These are phyloP conservation scores for Magnaporthiopsis rhizophila DNA, from an alignment of 2,329 filamentous ascomycete genomes.

Conservation along the genomic window DNA sequence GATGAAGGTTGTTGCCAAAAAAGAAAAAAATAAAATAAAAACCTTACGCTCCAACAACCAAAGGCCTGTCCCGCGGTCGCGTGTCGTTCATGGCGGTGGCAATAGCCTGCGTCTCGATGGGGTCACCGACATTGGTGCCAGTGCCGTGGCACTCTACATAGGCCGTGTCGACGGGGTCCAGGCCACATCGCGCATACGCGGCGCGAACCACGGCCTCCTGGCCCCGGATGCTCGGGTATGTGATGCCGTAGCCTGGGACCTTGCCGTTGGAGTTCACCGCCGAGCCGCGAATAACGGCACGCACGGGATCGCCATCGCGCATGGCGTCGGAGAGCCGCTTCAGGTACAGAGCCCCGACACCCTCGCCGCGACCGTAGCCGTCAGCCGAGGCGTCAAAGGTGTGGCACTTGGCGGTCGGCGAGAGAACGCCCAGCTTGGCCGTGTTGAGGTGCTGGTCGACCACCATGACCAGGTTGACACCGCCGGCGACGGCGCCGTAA, in stretches of 20 bases:
- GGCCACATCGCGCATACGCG: slow-evolving; percentile 13
- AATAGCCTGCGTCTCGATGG: slow-evolving; percentile 9
- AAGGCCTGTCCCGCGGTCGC: slow-evolving; percentile 24
- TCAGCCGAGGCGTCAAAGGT: slow-evolving; percentile 33
- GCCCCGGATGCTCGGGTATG: slow-evolving; percentile 19
- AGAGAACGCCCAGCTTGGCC: slow-evolving; percentile 24
- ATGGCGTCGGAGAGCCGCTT: slow-evolving; percentile 51
- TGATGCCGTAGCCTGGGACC: slow-evolving; percentile 13
- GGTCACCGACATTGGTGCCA: slow-evolving; percentile 21
- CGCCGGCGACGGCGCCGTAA: not conserved
- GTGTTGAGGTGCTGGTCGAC: not conserved
- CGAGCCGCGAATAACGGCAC: slow-evolving; percentile 21
- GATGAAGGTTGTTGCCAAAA: no score
- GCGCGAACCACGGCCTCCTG: slow-evolving; percentile 14
- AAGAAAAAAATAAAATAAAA: no score
- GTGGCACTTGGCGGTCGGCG: slow-evolving; percentile 12
- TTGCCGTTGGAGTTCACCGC: slow-evolving; percentile 15
- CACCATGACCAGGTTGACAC: slow-evolving; percentile 9
- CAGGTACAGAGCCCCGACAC: slow-evolving; percentile 51
- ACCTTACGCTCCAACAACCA: slow-evolving; percentile 28
- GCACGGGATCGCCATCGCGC: slow-evolving; percentile 26
- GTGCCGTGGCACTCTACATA: slow-evolving; percentile 36
- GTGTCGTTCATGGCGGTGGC: slow-evolving; percentile 15
- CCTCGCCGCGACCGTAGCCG: slow-evolving; percentile 44
- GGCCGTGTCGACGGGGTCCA: slow-evolving; percentile 10